Conservation (phyloP, 495 filamentous ascomycete genomes). For the Letharia columbiana region DNA sequence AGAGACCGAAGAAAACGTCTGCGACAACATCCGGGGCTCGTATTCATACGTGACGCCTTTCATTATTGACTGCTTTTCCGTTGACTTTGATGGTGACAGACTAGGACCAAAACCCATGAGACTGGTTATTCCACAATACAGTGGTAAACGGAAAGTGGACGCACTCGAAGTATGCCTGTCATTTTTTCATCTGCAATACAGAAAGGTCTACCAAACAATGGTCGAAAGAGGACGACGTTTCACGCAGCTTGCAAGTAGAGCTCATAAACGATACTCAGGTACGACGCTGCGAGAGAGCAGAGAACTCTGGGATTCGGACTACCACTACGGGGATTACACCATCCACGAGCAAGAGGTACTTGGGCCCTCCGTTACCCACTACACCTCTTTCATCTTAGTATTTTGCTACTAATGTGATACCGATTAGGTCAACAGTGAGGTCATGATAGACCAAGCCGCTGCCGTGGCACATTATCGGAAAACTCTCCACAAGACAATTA, state of each 20-base stretch:
- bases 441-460: slow-evolving; percentile 7
- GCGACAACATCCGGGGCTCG: not conserved
- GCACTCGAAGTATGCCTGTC: not conserved
- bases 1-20: not conserved
- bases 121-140: not conserved
- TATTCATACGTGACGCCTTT: not conserved
- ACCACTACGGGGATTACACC: not conserved
- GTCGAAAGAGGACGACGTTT: slow-evolving; percentile 3
- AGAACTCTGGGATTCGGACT: not conserved
- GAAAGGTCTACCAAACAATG: not conserved
- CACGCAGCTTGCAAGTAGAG: not conserved
- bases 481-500: not conserved
- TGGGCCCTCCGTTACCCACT: not conserved
- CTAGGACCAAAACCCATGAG: not conserved
- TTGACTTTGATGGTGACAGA: slow-evolving; percentile 3
- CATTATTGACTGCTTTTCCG: slow-evolving; percentile 9
- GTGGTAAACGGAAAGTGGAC: not conserved
- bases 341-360: slow-evolving; percentile 7
- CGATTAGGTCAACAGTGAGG: not conserved
- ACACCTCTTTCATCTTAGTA: not conserved
- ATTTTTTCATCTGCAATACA: not conserved
- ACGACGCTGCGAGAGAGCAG: slow-evolving; percentile 5
- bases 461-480: slow-evolving; percentile 2
- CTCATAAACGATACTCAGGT: not conserved
- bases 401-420: not conserved